Evolutionary conservation across 768 basidiomycete genomes (phyloP).

Genomic region (Psilocybe tampanensis): DNA sequence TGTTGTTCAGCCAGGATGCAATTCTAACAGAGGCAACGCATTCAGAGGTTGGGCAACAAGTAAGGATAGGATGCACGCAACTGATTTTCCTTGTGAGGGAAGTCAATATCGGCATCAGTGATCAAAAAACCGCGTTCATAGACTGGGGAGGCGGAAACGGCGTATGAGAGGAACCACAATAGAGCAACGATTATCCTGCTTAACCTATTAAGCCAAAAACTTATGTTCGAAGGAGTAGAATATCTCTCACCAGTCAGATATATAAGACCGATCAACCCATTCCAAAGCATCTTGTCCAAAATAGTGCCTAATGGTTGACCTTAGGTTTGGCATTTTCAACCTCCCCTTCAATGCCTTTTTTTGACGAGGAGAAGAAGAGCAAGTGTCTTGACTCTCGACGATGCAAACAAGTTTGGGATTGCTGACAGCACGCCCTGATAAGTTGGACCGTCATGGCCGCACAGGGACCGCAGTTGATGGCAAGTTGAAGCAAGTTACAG

Average conservation of each 20-base stretch:
- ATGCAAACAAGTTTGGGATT: too few relatives aligned
- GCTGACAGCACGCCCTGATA: too few relatives aligned
- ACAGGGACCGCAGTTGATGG: too few relatives aligned
- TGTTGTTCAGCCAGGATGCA: conserved; percentile 45
- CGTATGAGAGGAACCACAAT: conserved; percentile 44
- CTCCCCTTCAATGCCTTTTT: neutral
- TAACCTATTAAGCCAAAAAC: neutral
- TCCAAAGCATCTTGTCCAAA: conserved; percentile 41
- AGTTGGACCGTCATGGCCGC: too few relatives aligned
- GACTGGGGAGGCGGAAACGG: conserved; percentile 40
- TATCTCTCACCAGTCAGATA: conserved; percentile 54
- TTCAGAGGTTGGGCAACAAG: neutral
- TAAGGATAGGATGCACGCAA: conserved; percentile 26
- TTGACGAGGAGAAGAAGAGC: neutral
- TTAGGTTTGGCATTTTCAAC: conserved; percentile 16
- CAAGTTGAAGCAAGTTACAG: too few relatives aligned
- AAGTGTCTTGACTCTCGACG: too few relatives aligned
- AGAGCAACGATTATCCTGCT: conserved; percentile 37
- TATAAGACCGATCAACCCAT: conserved; percentile 49
- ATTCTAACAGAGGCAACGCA: conserved; percentile 38
- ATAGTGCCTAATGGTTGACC: conserved; percentile 21
- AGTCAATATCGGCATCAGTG: conserved; percentile 55
- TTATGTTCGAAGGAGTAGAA: neutral
- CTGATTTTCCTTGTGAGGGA: conserved; percentile 54
- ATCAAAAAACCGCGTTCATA: conserved; percentile 52